These are phyloP conservation scores for Senna tora DNA, from an alignment of 306 rosid species.

Conservation along the genomic window DNA sequence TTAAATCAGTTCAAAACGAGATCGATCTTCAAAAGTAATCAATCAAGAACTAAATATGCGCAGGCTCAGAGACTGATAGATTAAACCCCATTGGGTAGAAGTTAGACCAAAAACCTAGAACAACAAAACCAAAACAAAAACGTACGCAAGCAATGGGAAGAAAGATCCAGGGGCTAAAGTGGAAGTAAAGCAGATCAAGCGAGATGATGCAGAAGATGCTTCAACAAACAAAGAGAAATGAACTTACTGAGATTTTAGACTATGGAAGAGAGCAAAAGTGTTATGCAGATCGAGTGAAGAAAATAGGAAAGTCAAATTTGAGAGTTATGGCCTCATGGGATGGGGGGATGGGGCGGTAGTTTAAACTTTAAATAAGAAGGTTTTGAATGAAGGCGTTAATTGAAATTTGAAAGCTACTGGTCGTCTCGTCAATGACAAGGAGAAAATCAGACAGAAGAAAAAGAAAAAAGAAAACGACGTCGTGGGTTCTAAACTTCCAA, in stretches of 20 bases:
- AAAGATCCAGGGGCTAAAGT: neutral
- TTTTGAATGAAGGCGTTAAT: neutral
- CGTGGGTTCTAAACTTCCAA: too few species aligned
- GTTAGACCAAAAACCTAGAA: neutral
- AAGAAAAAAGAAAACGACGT: neutral
- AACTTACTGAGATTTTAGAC: neutral
- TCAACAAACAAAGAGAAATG: constrained; percentile 13
- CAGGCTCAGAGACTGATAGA: too few species aligned
- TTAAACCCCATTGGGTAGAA: neutral
- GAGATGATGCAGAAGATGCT: neutral
- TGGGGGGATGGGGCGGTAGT: neutral
- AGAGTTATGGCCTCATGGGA: too few species aligned
- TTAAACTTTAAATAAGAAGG: neutral
- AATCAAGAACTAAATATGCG: neutral
- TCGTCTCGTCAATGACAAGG: neutral
- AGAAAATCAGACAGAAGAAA: neutral
- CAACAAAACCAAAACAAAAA: neutral
- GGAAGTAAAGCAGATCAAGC: neutral
- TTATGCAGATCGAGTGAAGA: neutral
- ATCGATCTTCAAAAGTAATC: neutral
- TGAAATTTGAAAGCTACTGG: neutral
- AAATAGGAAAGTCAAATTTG: neutral
- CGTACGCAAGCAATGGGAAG: neutral
- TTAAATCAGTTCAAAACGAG: neutral
- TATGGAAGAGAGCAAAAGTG: neutral